These are phyloP conservation scores for Tricholoma terreum DNA, from an alignment of 768 basidiomycete genomes.

Conservation along the genomic window DNA sequence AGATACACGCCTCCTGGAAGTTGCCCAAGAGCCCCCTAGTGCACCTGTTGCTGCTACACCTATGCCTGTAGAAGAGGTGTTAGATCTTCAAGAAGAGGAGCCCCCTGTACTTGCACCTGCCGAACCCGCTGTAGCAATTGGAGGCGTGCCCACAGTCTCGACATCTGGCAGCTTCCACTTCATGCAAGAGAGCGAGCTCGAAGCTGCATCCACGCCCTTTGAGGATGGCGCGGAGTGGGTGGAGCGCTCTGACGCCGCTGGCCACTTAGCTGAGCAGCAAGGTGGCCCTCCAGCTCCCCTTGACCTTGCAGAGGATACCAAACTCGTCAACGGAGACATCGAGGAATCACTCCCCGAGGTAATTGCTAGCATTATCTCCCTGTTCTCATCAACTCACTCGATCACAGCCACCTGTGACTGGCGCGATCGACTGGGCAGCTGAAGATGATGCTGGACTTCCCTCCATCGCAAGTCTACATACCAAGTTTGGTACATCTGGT, in stretches of 20 bases:
- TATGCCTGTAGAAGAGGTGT: slow-evolving; percentile 36
- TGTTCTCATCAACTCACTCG: background rate
- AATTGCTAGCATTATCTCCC: background rate
- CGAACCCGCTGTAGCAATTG: slow-evolving; percentile 33
- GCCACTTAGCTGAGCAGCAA: slow-evolving; percentile 23
- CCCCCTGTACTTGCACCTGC: slow-evolving; percentile 11
- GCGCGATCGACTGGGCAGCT: slow-evolving; percentile 77
- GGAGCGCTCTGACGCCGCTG: slow-evolving; percentile 42
- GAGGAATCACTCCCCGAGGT: slow-evolving; percentile 12
- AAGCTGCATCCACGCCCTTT: slow-evolving; percentile 42
- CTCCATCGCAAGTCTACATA: slow-evolving; percentile 72
- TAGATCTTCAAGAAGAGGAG: slow-evolving; percentile 20
- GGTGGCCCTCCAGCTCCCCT: slow-evolving; percentile 10
- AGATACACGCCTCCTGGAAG: slow-evolving; percentile 64
- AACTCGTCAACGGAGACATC: slow-evolving; percentile 12
- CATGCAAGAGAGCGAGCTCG: slow-evolving; percentile 80
- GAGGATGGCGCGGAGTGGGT: slow-evolving; percentile 58
- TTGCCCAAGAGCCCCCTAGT: slow-evolving; percentile 51
- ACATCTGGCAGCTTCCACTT: slow-evolving; percentile 66
- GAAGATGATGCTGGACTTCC: slow-evolving; percentile 80
- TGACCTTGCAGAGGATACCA: slow-evolving; percentile 10
- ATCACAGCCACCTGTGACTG: slow-evolving; percentile 17
- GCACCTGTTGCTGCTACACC: slow-evolving; percentile 40
- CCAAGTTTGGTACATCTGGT: slow-evolving; percentile 72
- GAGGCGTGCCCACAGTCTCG: slow-evolving; percentile 38